Evolutionary conservation across 495 filamentous ascomycete species (phyloP), one percentile per base, ranked within the genome.

Genomic region (Aspergillus mulundensis): DNA sequence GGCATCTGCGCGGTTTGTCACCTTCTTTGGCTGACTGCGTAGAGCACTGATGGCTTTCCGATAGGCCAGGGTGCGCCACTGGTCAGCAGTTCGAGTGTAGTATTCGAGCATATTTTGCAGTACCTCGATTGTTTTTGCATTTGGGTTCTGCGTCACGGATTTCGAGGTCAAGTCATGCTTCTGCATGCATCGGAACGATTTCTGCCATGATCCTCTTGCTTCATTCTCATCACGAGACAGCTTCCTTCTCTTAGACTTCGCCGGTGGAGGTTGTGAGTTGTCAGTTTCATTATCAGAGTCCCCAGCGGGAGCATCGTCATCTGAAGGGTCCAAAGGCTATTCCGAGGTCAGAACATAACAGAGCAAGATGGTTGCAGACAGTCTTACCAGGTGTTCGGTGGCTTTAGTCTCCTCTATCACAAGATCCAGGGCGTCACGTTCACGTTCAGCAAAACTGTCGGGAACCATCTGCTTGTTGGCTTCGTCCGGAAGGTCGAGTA

Each of bases 81-180:
- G 77, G 62, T 98, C 94, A 11, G 81, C 76, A 7, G 78, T 83
- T 14, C 84, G 78, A 2, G 76, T 82, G 66, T 96, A 96, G 69
- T 95, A 90, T 53, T 88, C 83, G 47, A 81, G 77, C 90, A 97
- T 93, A 59, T 88, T 76, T 59, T 92, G 81, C 6, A 96, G 75
- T n/a, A 92, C 69, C 25, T 86, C 80, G 50, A 95, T 93, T 0
- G 90, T 95, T 10, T 79, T 71, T 1, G 71, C 72, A 63, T 97
- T 97, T 0, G 90, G 89, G 28, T 78, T 85, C 1, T 68, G 57
- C n/a, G n/a, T n/a, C n/a, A n/a, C n/a, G 0, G 51, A 46, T 8
- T 64, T 63, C 14, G 63, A 59, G 10, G 55, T 66, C 1, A 69
- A 70, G 54, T 84, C 78, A 43, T 79, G 75, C 59, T 80, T 79